Percentiles rank a stretch among this genome's conserved stretches.
Evolutionary conservation across 2,329 filamentous ascomycete genomes (phyloP).

Genomic region (Nothophoma quercina): DNA sequence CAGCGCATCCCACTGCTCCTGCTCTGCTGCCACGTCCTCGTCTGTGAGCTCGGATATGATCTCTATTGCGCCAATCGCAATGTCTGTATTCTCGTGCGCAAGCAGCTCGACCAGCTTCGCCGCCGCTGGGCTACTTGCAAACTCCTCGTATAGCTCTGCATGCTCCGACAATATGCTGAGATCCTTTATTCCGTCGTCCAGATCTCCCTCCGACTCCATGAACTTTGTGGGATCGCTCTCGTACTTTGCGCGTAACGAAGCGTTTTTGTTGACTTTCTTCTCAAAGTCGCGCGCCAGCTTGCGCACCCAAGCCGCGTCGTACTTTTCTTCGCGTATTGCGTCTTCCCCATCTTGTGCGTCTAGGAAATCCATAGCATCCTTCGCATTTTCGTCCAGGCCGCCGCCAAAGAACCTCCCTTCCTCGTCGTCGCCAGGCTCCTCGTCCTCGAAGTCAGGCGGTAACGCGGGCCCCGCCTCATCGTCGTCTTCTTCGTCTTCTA

Average conservation of each 20-base stretch:
- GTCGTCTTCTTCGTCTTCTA: conserved; percentile 57
- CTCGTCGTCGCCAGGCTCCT: conserved; percentile 71
- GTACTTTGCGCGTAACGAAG: conserved; percentile 85
- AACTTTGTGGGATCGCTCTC: conserved; percentile 82
- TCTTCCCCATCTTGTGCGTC: conserved; percentile 68
- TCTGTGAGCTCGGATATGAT: conserved; percentile 91
- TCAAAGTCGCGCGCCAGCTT: conserved; percentile 85
- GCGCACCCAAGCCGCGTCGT: conserved; percentile 84
- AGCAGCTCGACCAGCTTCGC: conserved; percentile 80
- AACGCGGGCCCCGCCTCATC: conserved; percentile 62
- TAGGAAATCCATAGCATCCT: conserved; percentile 86
- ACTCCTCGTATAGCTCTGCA: conserved; percentile 80
- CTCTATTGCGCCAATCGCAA: conserved; percentile 89
- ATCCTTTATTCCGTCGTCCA: conserved; percentile 83
- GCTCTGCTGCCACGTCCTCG: conserved; percentile 84
- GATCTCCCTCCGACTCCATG: conserved; percentile 84
- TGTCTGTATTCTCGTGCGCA: conserved; percentile 95
- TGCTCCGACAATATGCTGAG: conserved; percentile 89
- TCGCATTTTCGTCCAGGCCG: conserved; percentile 82
- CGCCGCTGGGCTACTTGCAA: conserved; percentile 76
- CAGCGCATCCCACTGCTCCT: conserved; percentile 80
- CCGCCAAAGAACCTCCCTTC: conserved; percentile 96
- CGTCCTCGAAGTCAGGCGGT: conserved; percentile 63
- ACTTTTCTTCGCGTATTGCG: conserved; percentile 70
- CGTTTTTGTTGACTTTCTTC: conserved; percentile 88